Percentiles rank a stretch among this genome's conserved stretches.
Conservation (phyloP, 768 basidiomycete genomes). For the Leccinum incarnatum region DNA sequence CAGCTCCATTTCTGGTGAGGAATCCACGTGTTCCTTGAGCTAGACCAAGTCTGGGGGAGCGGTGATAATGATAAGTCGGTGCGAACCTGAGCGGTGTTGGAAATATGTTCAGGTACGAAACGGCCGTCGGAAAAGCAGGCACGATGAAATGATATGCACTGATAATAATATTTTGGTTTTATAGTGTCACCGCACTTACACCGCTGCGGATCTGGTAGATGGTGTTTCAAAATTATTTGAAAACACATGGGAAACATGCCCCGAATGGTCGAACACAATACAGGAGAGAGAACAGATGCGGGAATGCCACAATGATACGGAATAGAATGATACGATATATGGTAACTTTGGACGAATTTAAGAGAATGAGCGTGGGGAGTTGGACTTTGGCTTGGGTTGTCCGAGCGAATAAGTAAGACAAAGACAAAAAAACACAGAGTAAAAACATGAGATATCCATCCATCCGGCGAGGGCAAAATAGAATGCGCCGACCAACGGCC, state of each 20-base stretch:
- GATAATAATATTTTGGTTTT: neutral
- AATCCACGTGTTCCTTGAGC: neutral
- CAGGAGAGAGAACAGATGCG: neutral
- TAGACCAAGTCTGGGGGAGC: neutral
- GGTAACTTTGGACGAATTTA: neutral
- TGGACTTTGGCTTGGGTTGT: neutral
- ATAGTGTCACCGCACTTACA: neutral
- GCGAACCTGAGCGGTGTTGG: neutral
- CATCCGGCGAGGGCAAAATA: neutral
- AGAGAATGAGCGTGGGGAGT: constrained; percentile 5
- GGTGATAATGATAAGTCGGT: neutral
- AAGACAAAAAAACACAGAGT: neutral
- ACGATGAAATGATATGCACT: no score
- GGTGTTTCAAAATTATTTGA: neutral
- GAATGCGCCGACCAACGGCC: neutral
- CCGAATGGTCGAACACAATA: neutral
- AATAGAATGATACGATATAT: constrained; percentile 1
- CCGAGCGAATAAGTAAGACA: neutral
- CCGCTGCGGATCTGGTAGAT: neutral
- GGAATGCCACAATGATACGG: neutral
- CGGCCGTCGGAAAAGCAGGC: neutral
- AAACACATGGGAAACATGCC: neutral
- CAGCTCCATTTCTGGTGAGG: neutral
- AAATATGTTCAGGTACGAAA: neutral
- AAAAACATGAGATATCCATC: neutral